phyloP scores from a whole-genome alignment of 768 basidiomycete genomes.

The Psilocybe azurescens region DNA sequence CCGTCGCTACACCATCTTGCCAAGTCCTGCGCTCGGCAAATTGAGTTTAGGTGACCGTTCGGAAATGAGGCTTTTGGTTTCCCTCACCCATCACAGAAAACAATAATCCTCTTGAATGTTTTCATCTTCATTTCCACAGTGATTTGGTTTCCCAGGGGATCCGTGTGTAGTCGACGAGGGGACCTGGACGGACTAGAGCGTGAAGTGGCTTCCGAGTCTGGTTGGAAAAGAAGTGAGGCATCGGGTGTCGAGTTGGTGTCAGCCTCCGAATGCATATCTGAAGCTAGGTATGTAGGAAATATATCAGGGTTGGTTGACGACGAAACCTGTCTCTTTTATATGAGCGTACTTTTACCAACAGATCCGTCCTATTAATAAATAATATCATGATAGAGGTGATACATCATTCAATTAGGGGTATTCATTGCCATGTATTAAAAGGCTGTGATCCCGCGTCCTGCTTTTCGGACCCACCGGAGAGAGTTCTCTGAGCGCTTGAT shows the following conservation, averaged over 20 bases:
- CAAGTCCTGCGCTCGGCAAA: slow-evolving; percentile 55
- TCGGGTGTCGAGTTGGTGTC: background rate
- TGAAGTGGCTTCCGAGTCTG: background rate
- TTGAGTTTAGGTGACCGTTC: background rate
- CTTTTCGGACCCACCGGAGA: background rate
- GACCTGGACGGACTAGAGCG: slow-evolving; percentile 30
- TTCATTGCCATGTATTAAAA: background rate
- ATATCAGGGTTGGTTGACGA: background rate
- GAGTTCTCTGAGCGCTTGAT: background rate
- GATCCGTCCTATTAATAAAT: slow-evolving; percentile 1
- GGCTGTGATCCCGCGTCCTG: background rate
- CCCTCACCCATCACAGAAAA: slow-evolving; percentile 78
- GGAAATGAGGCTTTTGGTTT: background rate
- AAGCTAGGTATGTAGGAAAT: background rate
- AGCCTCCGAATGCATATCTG: background rate
- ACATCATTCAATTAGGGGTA: background rate
- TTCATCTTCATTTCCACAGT: slow-evolving; percentile 19
- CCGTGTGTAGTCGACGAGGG: slow-evolving; percentile 39
- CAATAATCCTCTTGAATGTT: slow-evolving; percentile 63
- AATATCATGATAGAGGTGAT: background rate
- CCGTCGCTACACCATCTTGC: slow-evolving; percentile 63
- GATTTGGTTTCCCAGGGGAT: slow-evolving; percentile 29
- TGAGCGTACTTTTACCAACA: background rate
- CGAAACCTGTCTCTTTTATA: background rate
- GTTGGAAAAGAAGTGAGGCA: slow-evolving; percentile 18